phyloP scores from a whole-genome alignment of 1,139 yeast species.

The Hemisphaericaspora xylofermentans region DNA sequence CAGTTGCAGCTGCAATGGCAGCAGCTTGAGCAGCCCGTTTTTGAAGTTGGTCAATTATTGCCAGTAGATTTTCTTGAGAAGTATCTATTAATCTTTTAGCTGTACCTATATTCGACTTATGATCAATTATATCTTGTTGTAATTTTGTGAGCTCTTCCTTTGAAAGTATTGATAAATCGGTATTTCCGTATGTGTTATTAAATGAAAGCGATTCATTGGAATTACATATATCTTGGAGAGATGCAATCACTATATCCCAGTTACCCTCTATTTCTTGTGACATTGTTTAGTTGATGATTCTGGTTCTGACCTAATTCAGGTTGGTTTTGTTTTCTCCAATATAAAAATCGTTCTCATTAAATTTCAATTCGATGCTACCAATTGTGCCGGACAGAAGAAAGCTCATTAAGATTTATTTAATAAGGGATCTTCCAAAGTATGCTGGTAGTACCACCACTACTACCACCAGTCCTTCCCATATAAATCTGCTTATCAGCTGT shows the following conservation, averaged over 20 bases:
- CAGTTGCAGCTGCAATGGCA: neutral
- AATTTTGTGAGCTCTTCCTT: conserved; percentile 38
- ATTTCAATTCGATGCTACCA: too few species aligned
- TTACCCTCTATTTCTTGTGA: conserved; percentile 47
- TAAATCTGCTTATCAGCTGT: neutral
- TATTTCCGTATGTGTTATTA: conserved; percentile 41
- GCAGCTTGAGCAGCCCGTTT: conserved; percentile 10
- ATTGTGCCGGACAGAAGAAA: too few species aligned
- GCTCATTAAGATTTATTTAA: too few species aligned
- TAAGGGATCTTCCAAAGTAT: too few species aligned
- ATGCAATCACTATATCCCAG: conserved; percentile 68
- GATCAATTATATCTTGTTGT: conserved; percentile 46
- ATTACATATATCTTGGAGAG: conserved; percentile 66
- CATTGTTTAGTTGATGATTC: conserved; percentile 6
- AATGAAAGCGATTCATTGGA: conserved; percentile 55
- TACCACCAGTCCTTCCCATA: too few species aligned
- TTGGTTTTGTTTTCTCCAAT: neutral
- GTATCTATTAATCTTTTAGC: conserved; percentile 49
- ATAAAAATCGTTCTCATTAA: too few species aligned
- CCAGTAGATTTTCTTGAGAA: conserved; percentile 38
- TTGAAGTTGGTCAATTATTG: conserved; percentile 29
- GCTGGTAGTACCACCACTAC: too few species aligned
- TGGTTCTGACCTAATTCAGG: neutral
- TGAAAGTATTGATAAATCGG: conserved; percentile 8
- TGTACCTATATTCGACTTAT: conserved; percentile 56